Percentiles rank a stretch among this genome's conserved stretches.
Evolutionary conservation across 192 early-diverging fungal species (phyloP).

Genomic region (Helicostylum pulchrum): DNA sequence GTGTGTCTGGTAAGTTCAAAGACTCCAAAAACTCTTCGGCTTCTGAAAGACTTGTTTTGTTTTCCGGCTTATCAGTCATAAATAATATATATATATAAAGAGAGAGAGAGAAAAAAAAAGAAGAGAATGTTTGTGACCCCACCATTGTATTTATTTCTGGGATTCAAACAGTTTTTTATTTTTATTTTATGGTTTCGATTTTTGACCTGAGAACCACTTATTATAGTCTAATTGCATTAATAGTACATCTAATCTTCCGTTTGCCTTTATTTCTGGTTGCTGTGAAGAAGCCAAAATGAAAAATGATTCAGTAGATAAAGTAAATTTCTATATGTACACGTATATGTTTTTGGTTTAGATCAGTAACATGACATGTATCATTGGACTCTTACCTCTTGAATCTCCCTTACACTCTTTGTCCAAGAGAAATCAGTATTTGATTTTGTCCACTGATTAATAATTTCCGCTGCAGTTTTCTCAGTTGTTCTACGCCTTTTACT

Average conservation of each 20-base stretch:
- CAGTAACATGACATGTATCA: not conserved
- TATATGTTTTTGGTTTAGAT: not conserved
- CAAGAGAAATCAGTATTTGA: slow-evolving; percentile 4
- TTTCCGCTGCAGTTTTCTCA: slow-evolving; percentile 20
- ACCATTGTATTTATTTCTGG: not conserved
- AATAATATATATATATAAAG: not conserved
- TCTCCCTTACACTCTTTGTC: slow-evolving; percentile 16
- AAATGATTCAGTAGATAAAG: slow-evolving; percentile 19
- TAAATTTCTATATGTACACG: slow-evolving; percentile 37
- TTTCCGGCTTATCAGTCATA: slow-evolving; percentile 5
- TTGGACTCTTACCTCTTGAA: slow-evolving; percentile 29
- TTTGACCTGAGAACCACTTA: slow-evolving; percentile 23
- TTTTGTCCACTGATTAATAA: slow-evolving; percentile 27
- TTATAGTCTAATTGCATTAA: slow-evolving; percentile 41
- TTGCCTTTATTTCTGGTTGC: slow-evolving; percentile 16
- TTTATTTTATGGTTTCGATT: not conserved
- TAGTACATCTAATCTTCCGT: slow-evolving; percentile 38
- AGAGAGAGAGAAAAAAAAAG: not conserved
- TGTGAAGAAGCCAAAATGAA: slow-evolving; percentile 27
- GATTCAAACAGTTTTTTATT: too few species aligned
- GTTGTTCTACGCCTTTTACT: slow-evolving; percentile 6
- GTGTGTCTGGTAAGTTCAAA: slow-evolving; percentile 23
- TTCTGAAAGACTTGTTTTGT: slow-evolving; percentile 26
- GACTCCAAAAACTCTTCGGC: slow-evolving; percentile 40
- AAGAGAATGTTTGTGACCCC: not conserved